Evolutionary conservation across 129 eudicot species (phyloP).

Genomic region (Saussurea involucrata): DNA sequence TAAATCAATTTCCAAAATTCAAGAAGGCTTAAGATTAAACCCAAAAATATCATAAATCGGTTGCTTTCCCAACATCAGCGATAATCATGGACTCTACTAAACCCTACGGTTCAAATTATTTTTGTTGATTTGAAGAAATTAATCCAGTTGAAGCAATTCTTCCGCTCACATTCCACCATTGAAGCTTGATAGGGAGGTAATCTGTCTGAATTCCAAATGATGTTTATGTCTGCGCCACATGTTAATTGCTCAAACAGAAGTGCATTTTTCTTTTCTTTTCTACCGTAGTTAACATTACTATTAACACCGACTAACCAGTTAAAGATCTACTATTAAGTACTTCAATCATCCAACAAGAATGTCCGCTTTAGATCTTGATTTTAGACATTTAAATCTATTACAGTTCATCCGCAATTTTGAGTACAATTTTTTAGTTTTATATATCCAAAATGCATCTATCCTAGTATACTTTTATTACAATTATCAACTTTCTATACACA

Average conservation of each 20-base stretch:
- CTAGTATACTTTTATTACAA: neutral
- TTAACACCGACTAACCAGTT: neutral
- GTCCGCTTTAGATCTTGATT: conserved; percentile 18
- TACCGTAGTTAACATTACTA: neutral
- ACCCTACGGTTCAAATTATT: neutral
- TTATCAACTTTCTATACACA: neutral
- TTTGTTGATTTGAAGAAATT: neutral
- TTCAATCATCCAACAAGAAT: neutral
- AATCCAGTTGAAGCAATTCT: neutral
- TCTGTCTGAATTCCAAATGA: neutral
- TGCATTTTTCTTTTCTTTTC: neutral
- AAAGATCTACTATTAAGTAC: conserved; percentile 3
- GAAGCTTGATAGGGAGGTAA: conserved; percentile 26
- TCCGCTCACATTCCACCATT: neutral
- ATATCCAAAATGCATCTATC: neutral
- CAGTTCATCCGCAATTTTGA: neutral
- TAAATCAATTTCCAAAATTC: neutral
- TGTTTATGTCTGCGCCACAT: neutral
- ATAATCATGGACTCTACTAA: neutral
- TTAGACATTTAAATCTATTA: neutral
- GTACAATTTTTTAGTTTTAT: neutral
- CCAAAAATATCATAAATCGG: neutral
- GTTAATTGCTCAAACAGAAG: neutral
- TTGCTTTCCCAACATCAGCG: neutral
- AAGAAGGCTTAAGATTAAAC: neutral